These are phyloP conservation scores for Wickerhamomyces sp. DNA, from an alignment of 1,139 yeast species.

Conservation along the genomic window DNA sequence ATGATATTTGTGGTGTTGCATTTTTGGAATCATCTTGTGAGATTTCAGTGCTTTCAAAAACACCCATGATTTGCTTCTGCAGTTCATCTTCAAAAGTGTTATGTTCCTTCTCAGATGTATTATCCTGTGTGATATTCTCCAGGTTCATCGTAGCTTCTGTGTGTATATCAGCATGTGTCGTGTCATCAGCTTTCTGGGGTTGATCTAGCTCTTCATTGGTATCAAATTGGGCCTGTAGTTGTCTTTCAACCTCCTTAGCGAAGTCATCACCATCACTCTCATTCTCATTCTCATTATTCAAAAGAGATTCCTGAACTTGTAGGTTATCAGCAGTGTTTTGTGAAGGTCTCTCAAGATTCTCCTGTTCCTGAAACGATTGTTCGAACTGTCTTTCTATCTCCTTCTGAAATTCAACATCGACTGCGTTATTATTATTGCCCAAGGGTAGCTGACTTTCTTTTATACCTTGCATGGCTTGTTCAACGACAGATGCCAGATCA, in stretches of 20 bases:
- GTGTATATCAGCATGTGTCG: conserved; percentile 3
- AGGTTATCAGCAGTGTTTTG: background rate
- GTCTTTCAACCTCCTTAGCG: conserved; percentile 22
- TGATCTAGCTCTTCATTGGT: background rate
- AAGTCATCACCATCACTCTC: conserved; percentile 17
- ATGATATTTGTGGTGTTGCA: no score
- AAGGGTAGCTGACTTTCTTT: conserved; percentile 1
- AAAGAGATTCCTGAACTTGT: background rate
- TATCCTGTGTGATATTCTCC: background rate
- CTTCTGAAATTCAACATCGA: conserved; percentile 8
- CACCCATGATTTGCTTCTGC: conserved; percentile 23
- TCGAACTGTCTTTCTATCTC: conserved; percentile 15
- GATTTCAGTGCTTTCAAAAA: conserved; percentile 1
- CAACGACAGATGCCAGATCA: conserved; percentile 15
- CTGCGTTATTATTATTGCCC: background rate
- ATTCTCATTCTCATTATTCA: background rate
- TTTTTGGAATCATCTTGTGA: background rate
- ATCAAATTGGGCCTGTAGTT: conserved; percentile 10
- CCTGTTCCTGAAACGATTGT: conserved; percentile 6
- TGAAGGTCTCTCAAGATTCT: background rate
- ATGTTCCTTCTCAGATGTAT: background rate
- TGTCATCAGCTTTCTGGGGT: background rate
- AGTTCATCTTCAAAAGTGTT: conserved; percentile 16
- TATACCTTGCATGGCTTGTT: conserved; percentile 18
- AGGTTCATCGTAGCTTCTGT: background rate